phyloP scores from a whole-genome alignment of 148 eudicot genomes.

The Salicornia ramosissima region DNA sequence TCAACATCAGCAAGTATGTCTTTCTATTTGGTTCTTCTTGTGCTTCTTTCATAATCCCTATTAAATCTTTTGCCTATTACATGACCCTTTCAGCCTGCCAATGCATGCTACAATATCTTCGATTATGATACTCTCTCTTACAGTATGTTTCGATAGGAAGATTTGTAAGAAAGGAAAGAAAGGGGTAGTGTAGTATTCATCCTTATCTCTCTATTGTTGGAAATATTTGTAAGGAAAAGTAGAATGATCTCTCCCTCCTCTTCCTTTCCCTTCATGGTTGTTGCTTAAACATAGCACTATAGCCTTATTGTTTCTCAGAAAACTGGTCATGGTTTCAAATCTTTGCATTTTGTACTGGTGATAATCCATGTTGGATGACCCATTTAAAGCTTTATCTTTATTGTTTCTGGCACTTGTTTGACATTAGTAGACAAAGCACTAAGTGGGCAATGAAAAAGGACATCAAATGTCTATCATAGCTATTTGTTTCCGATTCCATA shows the following conservation, averaged over 20 bases:
- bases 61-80: neutral
- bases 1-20: constrained; percentile 89
- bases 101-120: too few relatives aligned
- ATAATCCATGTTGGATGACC: neutral
- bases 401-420: neutral
- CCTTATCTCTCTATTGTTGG: too few relatives aligned
- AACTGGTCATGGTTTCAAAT: neutral
- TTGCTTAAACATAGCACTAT: too few relatives aligned
- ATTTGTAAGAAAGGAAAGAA: too few relatives aligned
- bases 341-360: neutral
- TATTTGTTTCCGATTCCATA: neutral
- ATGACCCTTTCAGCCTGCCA: neutral
- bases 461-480: neutral
- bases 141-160: too few relatives aligned
- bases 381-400: neutral
- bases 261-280: too few relatives aligned
- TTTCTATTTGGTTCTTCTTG: neutral
- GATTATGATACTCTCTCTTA: too few relatives aligned
- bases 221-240: too few relatives aligned
- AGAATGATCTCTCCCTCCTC: too few relatives aligned
- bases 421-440: neutral
- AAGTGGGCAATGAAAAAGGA: neutral
- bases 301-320: too few relatives aligned
- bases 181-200: too few relatives aligned
- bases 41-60: neutral